Evolutionary conservation across 768 basidiomycete genomes (phyloP), one percentile per base, ranked within the genome.

Genomic region (Lactarius quietus): DNA sequence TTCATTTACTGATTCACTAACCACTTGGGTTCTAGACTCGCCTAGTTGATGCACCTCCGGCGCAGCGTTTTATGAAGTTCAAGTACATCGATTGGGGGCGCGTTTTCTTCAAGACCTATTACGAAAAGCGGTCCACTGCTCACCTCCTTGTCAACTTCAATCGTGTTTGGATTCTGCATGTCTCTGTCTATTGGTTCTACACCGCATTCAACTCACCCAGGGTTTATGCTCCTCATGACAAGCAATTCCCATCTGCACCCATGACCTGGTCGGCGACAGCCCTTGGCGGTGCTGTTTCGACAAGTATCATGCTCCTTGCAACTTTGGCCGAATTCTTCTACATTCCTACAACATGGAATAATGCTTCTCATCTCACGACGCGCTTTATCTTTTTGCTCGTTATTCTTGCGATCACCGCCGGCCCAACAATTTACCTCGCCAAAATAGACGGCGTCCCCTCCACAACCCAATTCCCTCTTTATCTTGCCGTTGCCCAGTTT

Each of bases 131-230:
- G 26, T 97, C 96, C 48, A 83, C 83, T 64, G 87, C 89, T 17
- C 97, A 99, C 77, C 84, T 98, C 41, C 84, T 98, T 68, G 94
- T 98, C 82, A 98, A 99, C 79, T 99, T 99, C 81, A 99, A 99
- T 77, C 93, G 97, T 45, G 84, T 99, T 73, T 99, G 97, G 97
- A 93, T 99, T 72, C 81, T 96, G 63, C 97, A 99, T 74, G 81
- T 99, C 65, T 84, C 95, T 9, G 78, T 96, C 59, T 98, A 87
- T 80, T 99, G 92, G 86, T 98, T 93, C 79, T 98, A 93, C 79
- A 98, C 96, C 10, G 87, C 97, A n/a, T 97, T 88, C 84, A 95
- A 98, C 79, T 92, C 95, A 0, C 95, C 95, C 9, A 87, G 84
- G 70, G 88, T 98, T 67, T 99, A 98, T 74, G 87, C 91, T 1